Percentiles rank a stretch among this genome's conserved stretches.
Conservation (phyloP, 495 filamentous ascomycete species). For the Pyrenopolyporus hunteri region DNA sequence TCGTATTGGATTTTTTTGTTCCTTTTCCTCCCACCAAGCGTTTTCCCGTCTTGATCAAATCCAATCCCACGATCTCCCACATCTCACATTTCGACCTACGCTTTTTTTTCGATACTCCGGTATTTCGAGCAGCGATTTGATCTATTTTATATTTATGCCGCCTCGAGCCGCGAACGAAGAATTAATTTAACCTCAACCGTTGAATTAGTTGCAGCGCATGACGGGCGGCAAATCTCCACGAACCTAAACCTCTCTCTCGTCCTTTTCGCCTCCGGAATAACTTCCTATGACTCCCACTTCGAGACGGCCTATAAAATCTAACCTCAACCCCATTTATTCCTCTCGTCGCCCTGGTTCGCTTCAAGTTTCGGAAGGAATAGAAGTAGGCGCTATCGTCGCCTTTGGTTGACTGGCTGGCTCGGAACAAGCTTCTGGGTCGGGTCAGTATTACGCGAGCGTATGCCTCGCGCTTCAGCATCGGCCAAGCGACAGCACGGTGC, state of each 20-base stretch:
- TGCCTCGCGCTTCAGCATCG: constrained; percentile 73
- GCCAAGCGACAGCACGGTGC: constrained; percentile 70
- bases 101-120: constrained; percentile 12
- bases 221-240: constrained; percentile 15
- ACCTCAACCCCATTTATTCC: constrained; percentile 2
- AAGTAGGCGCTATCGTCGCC: constrained; percentile 28
- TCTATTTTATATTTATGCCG: constrained; percentile 12
- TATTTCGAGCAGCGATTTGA: constrained; percentile 3
- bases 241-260: not conserved
- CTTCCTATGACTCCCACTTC: constrained; percentile 32
- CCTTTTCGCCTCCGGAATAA: constrained; percentile 23
- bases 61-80: constrained; percentile 33
- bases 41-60: constrained; percentile 31
- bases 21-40: constrained; percentile 36
- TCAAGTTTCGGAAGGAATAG: constrained; percentile 1
- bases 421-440: constrained; percentile 58
- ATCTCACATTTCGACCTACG: constrained; percentile 2
- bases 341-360: constrained; percentile 2
- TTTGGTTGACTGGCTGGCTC: constrained; percentile 53
- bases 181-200: not conserved
- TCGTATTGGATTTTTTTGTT: constrained; percentile 28
- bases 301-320: constrained; percentile 3
- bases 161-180: constrained; percentile 3
- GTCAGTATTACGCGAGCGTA: constrained; percentile 56
- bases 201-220: constrained; percentile 16